Evolutionary conservation across 1,284 basidiomycete species (phyloP).

Genomic region (Singerocomus inundabilis): DNA sequence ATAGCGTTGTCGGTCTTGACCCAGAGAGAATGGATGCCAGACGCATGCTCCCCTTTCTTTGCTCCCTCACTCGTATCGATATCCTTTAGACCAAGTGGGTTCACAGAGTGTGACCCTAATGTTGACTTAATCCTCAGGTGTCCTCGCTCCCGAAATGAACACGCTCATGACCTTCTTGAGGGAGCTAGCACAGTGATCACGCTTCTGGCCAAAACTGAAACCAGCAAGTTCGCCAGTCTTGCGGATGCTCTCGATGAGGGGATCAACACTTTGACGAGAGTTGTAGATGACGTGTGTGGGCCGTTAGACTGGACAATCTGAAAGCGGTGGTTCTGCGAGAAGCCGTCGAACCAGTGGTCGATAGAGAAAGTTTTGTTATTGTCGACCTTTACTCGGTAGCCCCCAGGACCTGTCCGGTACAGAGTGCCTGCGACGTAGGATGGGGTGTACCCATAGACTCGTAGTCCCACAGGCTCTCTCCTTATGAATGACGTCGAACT

Average conservation of each 20-base stretch:
- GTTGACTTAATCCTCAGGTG: slow-evolving; percentile 13
- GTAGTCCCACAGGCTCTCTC: slow-evolving; percentile 30
- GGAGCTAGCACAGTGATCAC: slow-evolving; percentile 30
- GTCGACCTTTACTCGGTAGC: slow-evolving; percentile 22
- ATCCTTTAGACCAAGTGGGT: slow-evolving; percentile 28
- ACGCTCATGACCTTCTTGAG: slow-evolving; percentile 34
- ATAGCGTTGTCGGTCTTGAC: slow-evolving; percentile 31
- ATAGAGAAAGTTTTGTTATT: slow-evolving; percentile 20
- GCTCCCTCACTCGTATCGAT: slow-evolving; percentile 11
- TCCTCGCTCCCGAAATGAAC: slow-evolving; percentile 22
- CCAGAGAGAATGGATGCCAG: slow-evolving; percentile 33
- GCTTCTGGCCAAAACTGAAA: slow-evolving; percentile 31
- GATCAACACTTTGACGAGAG: slow-evolving; percentile 28
- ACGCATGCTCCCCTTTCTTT: slow-evolving; percentile 26
- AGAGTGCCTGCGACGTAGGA: slow-evolving; percentile 31
- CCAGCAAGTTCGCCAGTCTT: slow-evolving; percentile 20
- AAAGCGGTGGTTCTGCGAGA: slow-evolving; percentile 35
- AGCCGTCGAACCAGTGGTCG: slow-evolving; percentile 32
- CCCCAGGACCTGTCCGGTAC: slow-evolving; percentile 31
- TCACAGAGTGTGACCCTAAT: slow-evolving; percentile 32
- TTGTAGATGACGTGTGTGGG: slow-evolving; percentile 30
- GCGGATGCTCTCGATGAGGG: slow-evolving; percentile 28
- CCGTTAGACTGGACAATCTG: slow-evolving; percentile 28
- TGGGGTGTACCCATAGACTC: slow-evolving; percentile 29
- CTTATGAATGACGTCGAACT: slow-evolving; percentile 34